These are phyloP conservation scores for Xylaria sp. DNA, from an alignment of 2,329 filamentous ascomycete species.

Conservation along the genomic window DNA sequence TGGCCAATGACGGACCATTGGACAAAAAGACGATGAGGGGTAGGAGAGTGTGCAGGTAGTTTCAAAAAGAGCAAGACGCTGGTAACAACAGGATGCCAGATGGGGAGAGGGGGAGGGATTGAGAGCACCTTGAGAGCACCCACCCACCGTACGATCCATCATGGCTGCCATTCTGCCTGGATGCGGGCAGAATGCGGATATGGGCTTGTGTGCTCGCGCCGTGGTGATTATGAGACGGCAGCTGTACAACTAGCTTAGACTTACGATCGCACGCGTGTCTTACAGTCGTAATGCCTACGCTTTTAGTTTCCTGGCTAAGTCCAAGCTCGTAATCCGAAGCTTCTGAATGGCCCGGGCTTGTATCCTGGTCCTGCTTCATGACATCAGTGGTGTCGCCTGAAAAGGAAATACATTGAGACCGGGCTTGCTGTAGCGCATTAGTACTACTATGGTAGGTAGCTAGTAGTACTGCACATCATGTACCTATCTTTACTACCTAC, in stretches of 20 bases:
- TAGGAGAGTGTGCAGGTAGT: background rate
- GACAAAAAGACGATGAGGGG: background rate
- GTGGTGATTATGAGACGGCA: too few species aligned
- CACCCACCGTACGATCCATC: background rate
- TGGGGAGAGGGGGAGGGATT: too few species aligned
- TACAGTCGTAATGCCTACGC: too few species aligned
- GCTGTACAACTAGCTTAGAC: too few species aligned
- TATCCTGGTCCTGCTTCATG: conserved; percentile 24
- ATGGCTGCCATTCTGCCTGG: too few species aligned
- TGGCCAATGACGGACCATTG: background rate
- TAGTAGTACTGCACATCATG: too few species aligned
- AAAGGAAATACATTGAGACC: conserved; percentile 5
- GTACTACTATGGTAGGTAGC: too few species aligned
- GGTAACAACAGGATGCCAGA: background rate
- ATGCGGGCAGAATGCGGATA: too few species aligned
- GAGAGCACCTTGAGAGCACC: background rate
- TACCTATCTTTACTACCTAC: too few species aligned
- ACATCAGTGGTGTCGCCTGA: conserved; percentile 34
- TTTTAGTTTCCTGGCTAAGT: background rate
- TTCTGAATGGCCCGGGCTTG: conserved; percentile 37
- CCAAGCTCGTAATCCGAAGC: conserved; percentile 37
- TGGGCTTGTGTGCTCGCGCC: too few species aligned
- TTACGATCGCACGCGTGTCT: too few species aligned
- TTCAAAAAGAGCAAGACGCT: background rate
- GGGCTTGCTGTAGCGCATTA: too few species aligned